Percentiles rank a stretch among this genome's conserved stretches.
phyloP scores from a whole-genome alignment of 768 basidiomycete species.

The Agrocybe chaxingu region DNA sequence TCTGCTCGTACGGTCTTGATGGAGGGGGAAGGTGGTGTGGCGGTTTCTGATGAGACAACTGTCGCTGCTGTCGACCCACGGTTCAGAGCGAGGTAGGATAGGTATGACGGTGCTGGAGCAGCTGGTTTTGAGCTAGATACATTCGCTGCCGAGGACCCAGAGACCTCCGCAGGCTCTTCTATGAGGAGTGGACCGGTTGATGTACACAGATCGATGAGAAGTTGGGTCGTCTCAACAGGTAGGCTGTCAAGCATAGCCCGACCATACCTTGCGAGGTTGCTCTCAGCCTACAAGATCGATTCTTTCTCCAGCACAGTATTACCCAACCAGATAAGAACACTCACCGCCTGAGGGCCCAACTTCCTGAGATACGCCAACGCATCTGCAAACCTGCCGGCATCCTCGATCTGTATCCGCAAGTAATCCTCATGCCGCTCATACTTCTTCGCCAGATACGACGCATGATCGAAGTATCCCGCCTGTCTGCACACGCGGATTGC shows the following conservation, averaged over 20 bases:
- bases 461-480: constrained; percentile 95
- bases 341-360: constrained; percentile 75
- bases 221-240: constrained; percentile 84
- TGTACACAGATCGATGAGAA: constrained; percentile 91
- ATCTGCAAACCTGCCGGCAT: constrained; percentile 76
- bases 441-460: constrained; percentile 87
- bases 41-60: constrained; percentile 31
- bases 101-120: constrained; percentile 56
- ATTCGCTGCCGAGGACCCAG: background rate
- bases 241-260: constrained; percentile 78
- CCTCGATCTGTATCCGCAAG: constrained; percentile 91
- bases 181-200: constrained; percentile 47
- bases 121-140: constrained; percentile 2
- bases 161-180: constrained; percentile 32
- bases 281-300: constrained; percentile 60
- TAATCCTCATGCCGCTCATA: constrained; percentile 93
- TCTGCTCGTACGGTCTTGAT: constrained; percentile 44
- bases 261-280: constrained; percentile 84
- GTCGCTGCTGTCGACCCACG: constrained; percentile 45
- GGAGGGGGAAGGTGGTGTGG: constrained; percentile 41
- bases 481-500: constrained; percentile 96
- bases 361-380: constrained; percentile 79
- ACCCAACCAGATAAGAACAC: constrained; percentile 25
- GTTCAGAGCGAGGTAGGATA: constrained; percentile 78
- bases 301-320: background rate